Percentiles rank a stretch among this genome's conserved stretches.
These are phyloP conservation scores for Ceratobasidium sp. DNA, from an alignment of 1,284 basidiomycete species.

Conservation along the genomic window DNA sequence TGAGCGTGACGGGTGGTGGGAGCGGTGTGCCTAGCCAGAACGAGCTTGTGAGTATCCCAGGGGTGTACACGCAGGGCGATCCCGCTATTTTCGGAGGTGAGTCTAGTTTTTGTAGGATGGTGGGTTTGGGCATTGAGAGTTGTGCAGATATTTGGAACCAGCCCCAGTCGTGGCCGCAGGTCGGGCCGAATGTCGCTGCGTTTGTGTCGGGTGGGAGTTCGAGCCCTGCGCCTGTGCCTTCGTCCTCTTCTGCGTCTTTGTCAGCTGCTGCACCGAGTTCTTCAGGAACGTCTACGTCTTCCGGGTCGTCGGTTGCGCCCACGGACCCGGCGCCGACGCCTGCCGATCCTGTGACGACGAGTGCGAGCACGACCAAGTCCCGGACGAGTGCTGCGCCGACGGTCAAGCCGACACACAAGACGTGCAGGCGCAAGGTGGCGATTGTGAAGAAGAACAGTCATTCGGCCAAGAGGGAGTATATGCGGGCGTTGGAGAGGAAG, in stretches of 20 bases:
- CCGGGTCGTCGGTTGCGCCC: neutral
- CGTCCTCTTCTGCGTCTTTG: neutral
- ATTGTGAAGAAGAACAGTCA: constrained; percentile 21
- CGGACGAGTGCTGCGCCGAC: no score
- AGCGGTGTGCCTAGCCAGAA: constrained; percentile 23
- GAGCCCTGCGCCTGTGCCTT: neutral
- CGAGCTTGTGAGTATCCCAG: constrained; percentile 46
- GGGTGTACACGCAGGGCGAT: constrained; percentile 42
- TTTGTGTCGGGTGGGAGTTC: constrained; percentile 22
- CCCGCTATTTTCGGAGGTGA: constrained; percentile 28
- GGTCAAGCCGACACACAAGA: neutral
- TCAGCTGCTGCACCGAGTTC: neutral
- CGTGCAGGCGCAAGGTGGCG: constrained; percentile 3
- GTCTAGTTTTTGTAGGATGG: neutral
- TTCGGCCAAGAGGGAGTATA: constrained; percentile 17
- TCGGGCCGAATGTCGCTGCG: constrained; percentile 38
- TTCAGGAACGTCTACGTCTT: neutral
- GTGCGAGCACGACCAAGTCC: neutral
- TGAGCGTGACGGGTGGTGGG: constrained; percentile 44
- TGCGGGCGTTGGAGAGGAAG: constrained; percentile 11
- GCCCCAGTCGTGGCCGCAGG: constrained; percentile 33
- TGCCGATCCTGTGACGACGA: neutral
- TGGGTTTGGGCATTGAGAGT: neutral
- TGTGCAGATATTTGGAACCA: constrained; percentile 25
- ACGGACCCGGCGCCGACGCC: neutral